Evolutionary conservation across 1,284 basidiomycete genomes (phyloP), one percentile per base, ranked within the genome.

Genomic region (Rhodotorula sp.): DNA sequence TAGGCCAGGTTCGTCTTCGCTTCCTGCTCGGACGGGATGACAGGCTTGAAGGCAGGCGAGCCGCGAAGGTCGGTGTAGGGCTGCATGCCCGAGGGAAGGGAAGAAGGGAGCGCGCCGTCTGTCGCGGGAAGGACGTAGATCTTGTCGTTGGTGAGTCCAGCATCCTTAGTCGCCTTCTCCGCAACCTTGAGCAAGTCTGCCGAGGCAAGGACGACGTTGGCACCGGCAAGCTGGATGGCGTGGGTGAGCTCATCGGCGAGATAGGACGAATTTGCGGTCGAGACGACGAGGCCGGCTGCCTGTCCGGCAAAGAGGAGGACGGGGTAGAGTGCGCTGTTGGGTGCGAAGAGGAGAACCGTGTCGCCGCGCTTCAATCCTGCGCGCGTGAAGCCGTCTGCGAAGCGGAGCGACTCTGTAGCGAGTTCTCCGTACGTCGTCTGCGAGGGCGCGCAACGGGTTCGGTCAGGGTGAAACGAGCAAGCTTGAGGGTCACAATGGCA

Each of bases 181-280:
- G 74, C 68, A 0, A 67, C 39, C 4, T 59, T 47, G 48, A 73
- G 59, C 11, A 65, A 20, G 27, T 75, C 71, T 17, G 64, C 61
- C 11, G 48, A 59, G 22, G 64, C 70, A 46, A 75, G 59, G n/a
- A 75, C 11, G 48, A 68, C 20, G 4, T n/a, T 48, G 8, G 72
- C 62, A 6, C 34, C 49, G 32, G 67, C 46, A 9, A 70, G 48
- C 11, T 63, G 8, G 58, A 75, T 44, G 4, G 66, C 63, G 47
- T 75, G 74, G 2, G 58, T 54, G 44, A 75, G 70, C 27, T 75
- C 74, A 19, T 49, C 46, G 17, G 67, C 34, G 4, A 66, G 66
- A 66, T 75, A 75, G 32, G 49, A 15, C 2, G 67, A 59, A 62
- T 75, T 75, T n/a, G 74, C 74, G 36, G 72, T 71, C 34, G 74